Evolutionary conservation across 1,284 basidiomycete species (phyloP).

Genomic region (Apiotrichum siamense): DNA sequence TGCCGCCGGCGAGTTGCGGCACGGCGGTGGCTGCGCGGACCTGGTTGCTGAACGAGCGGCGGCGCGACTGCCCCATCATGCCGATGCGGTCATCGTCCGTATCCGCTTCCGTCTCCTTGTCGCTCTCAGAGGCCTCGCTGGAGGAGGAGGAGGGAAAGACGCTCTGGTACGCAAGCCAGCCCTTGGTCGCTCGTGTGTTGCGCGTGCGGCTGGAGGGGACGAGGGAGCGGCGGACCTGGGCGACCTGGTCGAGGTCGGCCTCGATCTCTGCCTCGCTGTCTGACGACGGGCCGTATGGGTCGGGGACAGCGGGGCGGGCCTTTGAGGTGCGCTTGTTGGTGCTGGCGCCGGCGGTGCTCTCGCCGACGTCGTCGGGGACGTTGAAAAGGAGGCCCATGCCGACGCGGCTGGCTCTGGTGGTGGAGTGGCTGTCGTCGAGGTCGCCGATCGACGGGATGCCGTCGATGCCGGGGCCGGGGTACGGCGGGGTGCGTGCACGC

Average conservation of each 20-base stretch:
- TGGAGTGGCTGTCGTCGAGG: slow-evolving; percentile 1
- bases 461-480: slow-evolving; percentile 38
- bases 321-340: no score
- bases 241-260: slow-evolving; percentile 33
- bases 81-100: slow-evolving; percentile 22
- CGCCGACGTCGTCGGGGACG: background rate
- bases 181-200: slow-evolving; percentile 25
- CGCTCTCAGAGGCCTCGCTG: slow-evolving; percentile 29
- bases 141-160: slow-evolving; percentile 43
- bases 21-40: background rate
- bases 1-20: background rate
- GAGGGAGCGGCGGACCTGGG: slow-evolving; percentile 27
- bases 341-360: no score
- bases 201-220: slow-evolving; percentile 4
- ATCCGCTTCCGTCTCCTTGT: slow-evolving; percentile 36
- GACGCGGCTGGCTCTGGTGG: slow-evolving; percentile 13
- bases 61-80: slow-evolving; percentile 29
- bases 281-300: slow-evolving; percentile 38
- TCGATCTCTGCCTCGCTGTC: slow-evolving; percentile 32
- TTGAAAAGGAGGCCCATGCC: slow-evolving; percentile 34
- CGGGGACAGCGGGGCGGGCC: slow-evolving; percentile 20
- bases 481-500: slow-evolving; percentile 33
- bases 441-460: slow-evolving; percentile 38
- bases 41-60: no score
- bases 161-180: slow-evolving; percentile 48